phyloP scores from a whole-genome alignment of 2,329 filamentous ascomycete genomes.

The Ploettnerulaceae sp. region DNA sequence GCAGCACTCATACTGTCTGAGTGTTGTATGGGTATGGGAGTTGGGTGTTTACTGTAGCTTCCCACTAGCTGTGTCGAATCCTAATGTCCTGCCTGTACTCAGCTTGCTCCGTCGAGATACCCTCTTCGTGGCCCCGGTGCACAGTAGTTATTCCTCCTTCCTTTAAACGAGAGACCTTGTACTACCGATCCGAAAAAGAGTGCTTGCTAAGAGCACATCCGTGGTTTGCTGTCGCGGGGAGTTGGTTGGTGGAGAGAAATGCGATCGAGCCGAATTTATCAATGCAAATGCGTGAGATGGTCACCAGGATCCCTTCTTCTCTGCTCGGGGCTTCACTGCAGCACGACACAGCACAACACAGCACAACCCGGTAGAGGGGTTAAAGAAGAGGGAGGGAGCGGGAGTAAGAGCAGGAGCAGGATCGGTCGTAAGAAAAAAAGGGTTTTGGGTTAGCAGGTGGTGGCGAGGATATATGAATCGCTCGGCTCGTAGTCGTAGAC shows the following conservation, averaged over 20 bases:
- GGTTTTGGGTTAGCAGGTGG: constrained; percentile 14
- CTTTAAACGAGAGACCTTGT: constrained; percentile 28
- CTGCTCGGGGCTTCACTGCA: constrained; percentile 1
- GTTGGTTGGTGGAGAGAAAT: constrained; percentile 6
- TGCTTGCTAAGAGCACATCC: not conserved
- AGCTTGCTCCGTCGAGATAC: not conserved
- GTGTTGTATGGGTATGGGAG: constrained; percentile 4
- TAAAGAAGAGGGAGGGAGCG: constrained; percentile 5
- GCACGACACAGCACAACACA: not conserved
- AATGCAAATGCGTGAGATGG: constrained; percentile 2
- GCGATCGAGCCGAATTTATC: constrained; percentile 1
- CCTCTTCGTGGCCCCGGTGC: constrained; percentile 22
- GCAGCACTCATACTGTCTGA: constrained; percentile 57
- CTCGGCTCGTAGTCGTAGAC: constrained; percentile 5
- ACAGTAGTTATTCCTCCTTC: constrained; percentile 24
- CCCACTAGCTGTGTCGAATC: not conserved
- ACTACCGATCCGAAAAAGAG: constrained; percentile 21
- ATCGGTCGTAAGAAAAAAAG: constrained; percentile 4
- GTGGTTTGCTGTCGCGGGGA: not conserved
- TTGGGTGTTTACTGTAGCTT: not conserved
- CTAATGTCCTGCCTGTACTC: constrained; percentile 8
- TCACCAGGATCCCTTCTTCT: constrained; percentile 1
- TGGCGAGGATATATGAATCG: constrained; percentile 29
- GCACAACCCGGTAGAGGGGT: constrained; percentile 27
- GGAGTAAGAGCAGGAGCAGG: no score